Percentiles rank a stretch among this genome's conserved stretches.
Conservation (phyloP, 2,329 filamentous ascomycete species). For the Aspergillus arachidicola region DNA sequence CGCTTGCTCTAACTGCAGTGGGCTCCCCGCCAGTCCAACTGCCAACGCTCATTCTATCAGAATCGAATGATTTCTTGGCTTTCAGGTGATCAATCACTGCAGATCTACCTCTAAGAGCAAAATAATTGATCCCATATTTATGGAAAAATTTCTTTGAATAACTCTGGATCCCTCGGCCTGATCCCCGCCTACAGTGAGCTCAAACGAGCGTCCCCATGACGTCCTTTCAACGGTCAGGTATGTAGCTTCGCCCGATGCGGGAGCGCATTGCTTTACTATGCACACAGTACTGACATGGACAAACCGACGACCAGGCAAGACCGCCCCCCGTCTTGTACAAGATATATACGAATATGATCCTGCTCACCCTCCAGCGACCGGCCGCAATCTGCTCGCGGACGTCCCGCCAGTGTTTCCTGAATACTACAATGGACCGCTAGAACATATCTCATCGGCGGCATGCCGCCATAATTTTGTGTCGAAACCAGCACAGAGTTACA, state of each 20-base stretch:
- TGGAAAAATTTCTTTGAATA: conserved; percentile 11
- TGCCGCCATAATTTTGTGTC: conserved; percentile 63
- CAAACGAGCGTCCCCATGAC: conserved; percentile 32
- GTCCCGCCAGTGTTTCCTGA: conserved; percentile 56
- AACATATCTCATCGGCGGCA: conserved; percentile 44
- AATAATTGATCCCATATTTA: conserved; percentile 5
- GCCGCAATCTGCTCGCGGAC: conserved; percentile 61
- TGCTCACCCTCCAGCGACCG: conserved; percentile 44
- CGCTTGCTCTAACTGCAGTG: conserved; percentile 23
- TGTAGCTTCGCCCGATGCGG: conserved; percentile 15
- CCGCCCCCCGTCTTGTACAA: conserved; percentile 51
- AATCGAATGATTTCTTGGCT: conserved; percentile 11
- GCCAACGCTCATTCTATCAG: conserved; percentile 11
- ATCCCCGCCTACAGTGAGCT: conserved; percentile 16
- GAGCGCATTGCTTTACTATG: neutral
- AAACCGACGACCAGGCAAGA: conserved; percentile 47
- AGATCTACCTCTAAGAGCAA: neutral
- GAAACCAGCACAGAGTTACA: conserved; percentile 58
- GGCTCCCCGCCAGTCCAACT: conserved; percentile 32
- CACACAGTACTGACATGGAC: conserved; percentile 1
- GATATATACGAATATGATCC: conserved; percentile 51
- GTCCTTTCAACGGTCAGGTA: conserved; percentile 36
- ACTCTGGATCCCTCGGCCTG: conserved; percentile 7
- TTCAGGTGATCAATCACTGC: neutral
- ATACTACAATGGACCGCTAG: conserved; percentile 35